A percentile compares a stretch with the other conserved stretches of the same genome.
Evolutionary conservation across 176 grass and related monocot species (phyloP).

Genomic region (Bonia amplexicaulis): DNA sequence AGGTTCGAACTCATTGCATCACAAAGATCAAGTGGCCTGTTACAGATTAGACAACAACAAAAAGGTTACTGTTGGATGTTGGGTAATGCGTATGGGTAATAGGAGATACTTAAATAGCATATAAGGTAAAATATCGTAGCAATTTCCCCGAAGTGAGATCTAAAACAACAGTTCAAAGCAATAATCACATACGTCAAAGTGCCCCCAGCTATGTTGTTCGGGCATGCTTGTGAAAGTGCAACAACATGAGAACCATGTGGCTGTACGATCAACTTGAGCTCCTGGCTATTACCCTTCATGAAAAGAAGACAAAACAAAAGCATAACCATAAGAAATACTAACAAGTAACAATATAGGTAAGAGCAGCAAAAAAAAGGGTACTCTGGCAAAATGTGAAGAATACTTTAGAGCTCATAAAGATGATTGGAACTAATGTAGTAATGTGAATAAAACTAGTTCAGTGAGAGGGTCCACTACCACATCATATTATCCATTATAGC

Average conservation of each 20-base stretch:
- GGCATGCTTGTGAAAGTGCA: conserved; percentile 74
- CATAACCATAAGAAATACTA: conserved; percentile 26
- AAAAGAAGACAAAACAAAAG: conserved; percentile 29
- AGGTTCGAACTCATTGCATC: conserved; percentile 49
- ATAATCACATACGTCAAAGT: conserved; percentile 65
- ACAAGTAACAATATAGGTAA: background rate
- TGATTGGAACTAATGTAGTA: background rate
- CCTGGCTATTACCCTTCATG: conserved; percentile 57
- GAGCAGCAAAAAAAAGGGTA: background rate
- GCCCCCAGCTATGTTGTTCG: conserved; percentile 58
- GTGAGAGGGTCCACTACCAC: background rate
- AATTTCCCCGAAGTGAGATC: background rate
- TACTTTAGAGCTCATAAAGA: background rate
- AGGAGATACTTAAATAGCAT: conserved; percentile 8
- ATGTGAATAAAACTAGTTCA: background rate
- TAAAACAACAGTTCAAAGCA: background rate
- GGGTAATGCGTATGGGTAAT: background rate
- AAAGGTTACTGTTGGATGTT: background rate
- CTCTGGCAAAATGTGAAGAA: background rate
- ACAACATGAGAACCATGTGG: conserved; percentile 69
- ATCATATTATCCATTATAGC: conserved; percentile 2
- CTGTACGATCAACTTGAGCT: conserved; percentile 51
- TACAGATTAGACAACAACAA: conserved; percentile 28
- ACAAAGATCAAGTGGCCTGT: conserved; percentile 97
- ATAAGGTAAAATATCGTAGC: conserved; percentile 6